Conservation (phyloP, 108 stramenopile genomes). For the Nannochloropsis gaditana region DNA sequence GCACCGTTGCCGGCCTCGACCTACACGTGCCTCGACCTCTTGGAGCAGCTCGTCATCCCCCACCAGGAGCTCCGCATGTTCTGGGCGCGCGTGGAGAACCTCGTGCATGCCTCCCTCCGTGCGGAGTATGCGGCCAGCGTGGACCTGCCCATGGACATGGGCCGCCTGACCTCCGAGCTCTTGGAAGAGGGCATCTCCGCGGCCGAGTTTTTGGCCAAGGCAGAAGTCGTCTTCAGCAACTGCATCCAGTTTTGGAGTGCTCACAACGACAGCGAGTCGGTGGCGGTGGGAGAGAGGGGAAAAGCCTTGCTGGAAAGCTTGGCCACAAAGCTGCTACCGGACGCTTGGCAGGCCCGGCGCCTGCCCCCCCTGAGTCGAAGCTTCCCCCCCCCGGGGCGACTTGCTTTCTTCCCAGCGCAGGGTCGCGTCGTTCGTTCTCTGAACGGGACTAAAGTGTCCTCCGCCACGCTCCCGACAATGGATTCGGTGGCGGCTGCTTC, state of each 20-base stretch:
- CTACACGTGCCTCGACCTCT: conserved; percentile 2
- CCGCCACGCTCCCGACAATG: no score
- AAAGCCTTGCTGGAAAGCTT: background rate
- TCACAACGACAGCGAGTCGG: background rate
- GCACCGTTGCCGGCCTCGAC: background rate
- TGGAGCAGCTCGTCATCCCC: background rate
- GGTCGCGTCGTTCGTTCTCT: background rate
- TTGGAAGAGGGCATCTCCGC: background rate
- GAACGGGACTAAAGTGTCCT: no score
- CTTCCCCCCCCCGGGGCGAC: background rate
- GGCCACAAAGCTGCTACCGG: background rate
- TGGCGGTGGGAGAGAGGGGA: conserved; percentile 7
- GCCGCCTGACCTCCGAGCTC: background rate
- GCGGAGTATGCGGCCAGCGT: background rate
- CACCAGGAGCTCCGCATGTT: background rate
- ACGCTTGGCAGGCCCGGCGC: background rate
- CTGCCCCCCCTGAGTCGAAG: background rate
- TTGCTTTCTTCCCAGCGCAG: background rate
- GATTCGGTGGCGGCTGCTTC: no score
- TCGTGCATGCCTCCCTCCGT: background rate
- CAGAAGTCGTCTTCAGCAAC: background rate
- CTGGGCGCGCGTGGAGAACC: background rate
- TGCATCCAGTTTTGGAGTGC: background rate
- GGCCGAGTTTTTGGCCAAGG: background rate
- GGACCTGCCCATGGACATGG: conserved; percentile 4